Evolutionary conservation across 257 asterid genomes (phyloP).

Genomic region (Plantago ovata): DNA sequence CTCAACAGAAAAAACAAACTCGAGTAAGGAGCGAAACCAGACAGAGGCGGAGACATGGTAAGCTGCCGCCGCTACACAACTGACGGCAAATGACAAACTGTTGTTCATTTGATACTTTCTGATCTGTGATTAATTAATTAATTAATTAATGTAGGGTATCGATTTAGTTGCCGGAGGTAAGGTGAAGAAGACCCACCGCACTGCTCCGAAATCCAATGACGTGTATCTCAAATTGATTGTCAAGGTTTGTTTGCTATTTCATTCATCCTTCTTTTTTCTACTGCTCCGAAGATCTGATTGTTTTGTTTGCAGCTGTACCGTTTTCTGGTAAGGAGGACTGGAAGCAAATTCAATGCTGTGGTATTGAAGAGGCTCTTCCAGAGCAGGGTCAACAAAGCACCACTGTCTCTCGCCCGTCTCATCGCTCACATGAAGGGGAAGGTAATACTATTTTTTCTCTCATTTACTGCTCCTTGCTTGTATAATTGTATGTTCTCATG

Average conservation of each 20-base stretch:
- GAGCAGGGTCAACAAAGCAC: slow-evolving; percentile 72
- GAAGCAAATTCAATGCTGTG: slow-evolving; percentile 68
- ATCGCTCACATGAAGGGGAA: slow-evolving; percentile 44
- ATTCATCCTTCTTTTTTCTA: neutral
- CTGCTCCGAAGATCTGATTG: slow-evolving; percentile 13
- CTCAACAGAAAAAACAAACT: too few species aligned
- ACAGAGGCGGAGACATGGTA: too few species aligned
- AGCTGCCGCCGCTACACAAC: too few species aligned
- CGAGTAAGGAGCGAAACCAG: too few species aligned
- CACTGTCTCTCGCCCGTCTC: slow-evolving; percentile 68
- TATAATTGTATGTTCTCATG: too few species aligned
- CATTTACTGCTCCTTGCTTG: too few species aligned
- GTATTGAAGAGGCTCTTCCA: slow-evolving; percentile 63
- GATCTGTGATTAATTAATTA: too few species aligned
- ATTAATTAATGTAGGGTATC: slow-evolving; percentile 48
- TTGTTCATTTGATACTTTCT: neutral
- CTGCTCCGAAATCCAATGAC: slow-evolving; percentile 54
- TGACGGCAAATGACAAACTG: too few species aligned
- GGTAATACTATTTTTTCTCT: slow-evolving; percentile 33
- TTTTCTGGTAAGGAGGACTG: slow-evolving; percentile 72
- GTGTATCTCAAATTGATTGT: slow-evolving; percentile 59
- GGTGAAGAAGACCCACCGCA: slow-evolving; percentile 59
- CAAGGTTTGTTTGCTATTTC: slow-evolving; percentile 36
- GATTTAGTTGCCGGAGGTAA: slow-evolving; percentile 69
- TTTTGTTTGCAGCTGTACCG: slow-evolving; percentile 45